A percentile compares a stretch with the other conserved stretches of the same genome.
Conservation (phyloP, 176 grass and related monocot species). For the Poa pratensis region DNA sequence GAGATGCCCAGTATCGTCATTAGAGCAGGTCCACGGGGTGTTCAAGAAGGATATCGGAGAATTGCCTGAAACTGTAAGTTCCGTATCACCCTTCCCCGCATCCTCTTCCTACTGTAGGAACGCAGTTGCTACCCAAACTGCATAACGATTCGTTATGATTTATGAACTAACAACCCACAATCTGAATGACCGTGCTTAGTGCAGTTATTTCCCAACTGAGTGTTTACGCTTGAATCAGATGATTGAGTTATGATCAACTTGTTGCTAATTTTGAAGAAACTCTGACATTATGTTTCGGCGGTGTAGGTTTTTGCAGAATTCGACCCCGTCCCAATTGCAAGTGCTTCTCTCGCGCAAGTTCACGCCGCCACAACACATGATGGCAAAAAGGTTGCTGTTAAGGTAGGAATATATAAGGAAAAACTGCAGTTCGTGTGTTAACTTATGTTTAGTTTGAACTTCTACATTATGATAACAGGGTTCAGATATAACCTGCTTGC, state of each 20-base stretch:
- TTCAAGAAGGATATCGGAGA: slow-evolving; percentile 76
- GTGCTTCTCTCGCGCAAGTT: slow-evolving; percentile 98
- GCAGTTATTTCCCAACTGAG: neutral
- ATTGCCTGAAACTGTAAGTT: slow-evolving; percentile 73
- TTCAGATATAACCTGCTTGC: neutral
- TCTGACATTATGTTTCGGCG: slow-evolving; percentile 22
- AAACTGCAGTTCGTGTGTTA: neutral
- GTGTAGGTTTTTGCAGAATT: slow-evolving; percentile 90
- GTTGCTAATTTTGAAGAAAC: neutral
- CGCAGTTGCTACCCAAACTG: neutral
- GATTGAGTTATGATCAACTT: neutral
- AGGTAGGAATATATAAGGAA: slow-evolving; percentile 53
- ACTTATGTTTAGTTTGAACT: slow-evolving; percentile 7
- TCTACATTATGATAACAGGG: neutral
- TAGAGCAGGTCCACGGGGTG: slow-evolving; percentile 66
- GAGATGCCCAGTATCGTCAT: slow-evolving; percentile 83
- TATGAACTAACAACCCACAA: neutral
- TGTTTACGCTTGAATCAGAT: slow-evolving; percentile 15
- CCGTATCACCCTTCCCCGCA: slow-evolving; percentile 14
- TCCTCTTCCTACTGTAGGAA: slow-evolving; percentile 8
- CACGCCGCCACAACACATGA: slow-evolving; percentile 89
- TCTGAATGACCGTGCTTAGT: neutral
- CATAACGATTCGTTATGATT: neutral
- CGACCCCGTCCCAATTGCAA: slow-evolving; percentile 85
- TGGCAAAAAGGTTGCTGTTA: slow-evolving; percentile 88